Conservation (phyloP, 1,139 yeast genomes). For the Lodderomyces metapsilosis region DNA sequence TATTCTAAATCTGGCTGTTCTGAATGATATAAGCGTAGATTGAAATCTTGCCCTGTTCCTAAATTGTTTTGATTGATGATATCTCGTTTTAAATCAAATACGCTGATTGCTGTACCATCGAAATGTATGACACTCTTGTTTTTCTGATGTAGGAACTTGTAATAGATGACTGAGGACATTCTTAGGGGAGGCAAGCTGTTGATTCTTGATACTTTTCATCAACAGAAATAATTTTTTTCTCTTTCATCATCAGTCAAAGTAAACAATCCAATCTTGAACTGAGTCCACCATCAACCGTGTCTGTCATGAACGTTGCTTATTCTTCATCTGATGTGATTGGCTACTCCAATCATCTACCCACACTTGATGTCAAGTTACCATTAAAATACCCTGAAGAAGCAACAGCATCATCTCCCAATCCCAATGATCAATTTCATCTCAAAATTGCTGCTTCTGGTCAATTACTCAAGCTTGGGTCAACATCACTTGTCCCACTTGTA, state of each 20-base stretch:
- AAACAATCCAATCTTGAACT: too few relatives aligned
- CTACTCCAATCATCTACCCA: slow-evolving; percentile 22
- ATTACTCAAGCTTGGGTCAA: slow-evolving; percentile 21
- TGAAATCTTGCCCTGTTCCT: slow-evolving; percentile 84
- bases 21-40: slow-evolving; percentile 59
- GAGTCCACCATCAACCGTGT: not conserved
- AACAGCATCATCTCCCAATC: slow-evolving; percentile 6
- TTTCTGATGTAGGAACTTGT: slow-evolving; percentile 82
- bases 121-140: slow-evolving; percentile 77
- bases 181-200: too few relatives aligned
- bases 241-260: too few relatives aligned
- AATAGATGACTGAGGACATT: slow-evolving; percentile 91
- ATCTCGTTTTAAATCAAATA: slow-evolving; percentile 90
- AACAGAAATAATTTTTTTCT: not conserved
- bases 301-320: slow-evolving; percentile 9
- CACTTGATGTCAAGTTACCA: slow-evolving; percentile 27
- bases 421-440: slow-evolving; percentile 25
- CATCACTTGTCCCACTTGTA: slow-evolving; percentile 23
- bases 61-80: slow-evolving; percentile 78
- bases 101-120: slow-evolving; percentile 96
- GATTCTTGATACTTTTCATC: too few relatives aligned
- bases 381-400: slow-evolving; percentile 25
- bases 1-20: slow-evolving; percentile 77
- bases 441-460: slow-evolving; percentile 24
- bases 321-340: slow-evolving; percentile 26